Conservation (phyloP, 2,329 filamentous ascomycete species). For the Trichoderma atrobrunneum region DNA sequence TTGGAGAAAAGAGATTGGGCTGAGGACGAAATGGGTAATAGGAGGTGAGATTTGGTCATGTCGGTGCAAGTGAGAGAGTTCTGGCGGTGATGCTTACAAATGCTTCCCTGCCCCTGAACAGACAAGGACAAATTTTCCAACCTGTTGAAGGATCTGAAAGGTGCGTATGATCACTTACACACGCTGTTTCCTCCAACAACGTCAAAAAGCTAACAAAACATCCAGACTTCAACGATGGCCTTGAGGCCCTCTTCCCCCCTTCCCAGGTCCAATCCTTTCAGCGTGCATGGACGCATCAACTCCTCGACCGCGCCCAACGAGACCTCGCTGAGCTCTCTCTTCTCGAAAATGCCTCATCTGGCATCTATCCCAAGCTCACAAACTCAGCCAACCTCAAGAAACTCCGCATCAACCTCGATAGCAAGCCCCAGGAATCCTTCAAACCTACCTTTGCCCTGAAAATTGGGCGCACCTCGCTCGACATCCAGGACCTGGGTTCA, state of each 20-base stretch:
- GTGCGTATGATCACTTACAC: slow-evolving; percentile 23
- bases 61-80: not conserved
- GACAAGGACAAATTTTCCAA: slow-evolving; percentile 46
- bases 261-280: slow-evolving; percentile 42
- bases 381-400: slow-evolving; percentile 44
- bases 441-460: slow-evolving; percentile 43
- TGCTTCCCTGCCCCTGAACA: slow-evolving; percentile 15
- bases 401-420: slow-evolving; percentile 46
- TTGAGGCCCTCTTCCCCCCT: slow-evolving; percentile 46
- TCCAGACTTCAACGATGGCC: slow-evolving; percentile 46
- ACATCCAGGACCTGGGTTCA: slow-evolving; percentile 16
- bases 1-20: slow-evolving; percentile 35
- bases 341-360: slow-evolving; percentile 41
- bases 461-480: slow-evolving; percentile 35
- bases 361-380: slow-evolving; percentile 42
- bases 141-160: slow-evolving; percentile 41
- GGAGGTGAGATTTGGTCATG: slow-evolving; percentile 29
- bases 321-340: slow-evolving; percentile 42
- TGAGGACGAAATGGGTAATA: slow-evolving; percentile 45
- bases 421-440: slow-evolving; percentile 39
- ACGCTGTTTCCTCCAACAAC: not conserved
- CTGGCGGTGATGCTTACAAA: not conserved
- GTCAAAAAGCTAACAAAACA: not conserved
- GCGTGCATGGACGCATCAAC: slow-evolving; percentile 46
- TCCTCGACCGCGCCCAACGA: slow-evolving; percentile 44